These are phyloP conservation scores for Phytopythium chamaehyphon DNA, from an alignment of 352 stramenopile species.

Conservation along the genomic window DNA sequence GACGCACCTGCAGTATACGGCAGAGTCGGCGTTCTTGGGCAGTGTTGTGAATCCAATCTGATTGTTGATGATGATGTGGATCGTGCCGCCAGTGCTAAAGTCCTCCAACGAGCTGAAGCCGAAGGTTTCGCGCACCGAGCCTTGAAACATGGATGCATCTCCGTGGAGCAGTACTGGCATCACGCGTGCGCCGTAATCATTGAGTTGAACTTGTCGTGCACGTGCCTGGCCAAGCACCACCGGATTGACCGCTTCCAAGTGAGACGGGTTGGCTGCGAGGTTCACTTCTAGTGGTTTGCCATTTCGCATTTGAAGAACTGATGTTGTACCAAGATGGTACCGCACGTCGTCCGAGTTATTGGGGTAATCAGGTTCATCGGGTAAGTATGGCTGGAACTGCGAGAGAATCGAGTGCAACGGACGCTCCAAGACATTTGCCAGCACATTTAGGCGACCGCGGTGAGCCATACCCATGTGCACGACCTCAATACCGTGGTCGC, in stretches of 20 bases:
- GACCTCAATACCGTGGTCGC: slow-evolving; percentile 93
- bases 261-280: slow-evolving; percentile 98
- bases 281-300: slow-evolving; percentile 68
- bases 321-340: slow-evolving; percentile 85
- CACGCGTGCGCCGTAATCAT: slow-evolving; percentile 80
- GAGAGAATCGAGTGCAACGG: slow-evolving; percentile 94
- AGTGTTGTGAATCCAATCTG: slow-evolving; percentile 98
- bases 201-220: slow-evolving; percentile 90
- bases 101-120: slow-evolving; percentile 88
- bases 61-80: slow-evolving; percentile 99
- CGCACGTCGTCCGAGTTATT: slow-evolving; percentile 89
- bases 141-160: slow-evolving; percentile 92
- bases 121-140: slow-evolving; percentile 77
- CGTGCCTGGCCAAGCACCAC: slow-evolving; percentile 95
- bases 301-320: slow-evolving; percentile 59
- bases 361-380: slow-evolving; percentile 78
- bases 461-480: slow-evolving; percentile 99
- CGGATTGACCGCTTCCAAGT: slow-evolving; percentile 98
- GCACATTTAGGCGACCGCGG: slow-evolving; percentile 95
- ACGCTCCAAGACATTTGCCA: slow-evolving; percentile 98
- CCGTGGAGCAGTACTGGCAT: slow-evolving; percentile 98
- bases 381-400: slow-evolving; percentile 83
- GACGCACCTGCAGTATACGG: slow-evolving; percentile 92
- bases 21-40: slow-evolving; percentile 95
- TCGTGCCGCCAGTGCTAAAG: slow-evolving; percentile 96